Percentiles rank a stretch among this genome's conserved stretches.
Conservation (phyloP, 768 basidiomycete species). For the Mycena leptocephala region DNA sequence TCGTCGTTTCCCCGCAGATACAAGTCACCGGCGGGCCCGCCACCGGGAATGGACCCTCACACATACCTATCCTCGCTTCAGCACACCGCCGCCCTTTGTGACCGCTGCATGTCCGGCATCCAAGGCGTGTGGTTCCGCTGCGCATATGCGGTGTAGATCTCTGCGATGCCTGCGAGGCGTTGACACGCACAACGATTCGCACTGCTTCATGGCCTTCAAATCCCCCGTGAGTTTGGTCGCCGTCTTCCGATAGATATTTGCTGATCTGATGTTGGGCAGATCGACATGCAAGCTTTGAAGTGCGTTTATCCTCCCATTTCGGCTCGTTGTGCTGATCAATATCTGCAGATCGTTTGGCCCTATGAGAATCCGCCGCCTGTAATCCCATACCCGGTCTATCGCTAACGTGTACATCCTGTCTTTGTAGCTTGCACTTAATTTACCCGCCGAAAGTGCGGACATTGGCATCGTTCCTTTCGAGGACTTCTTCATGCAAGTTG, state of each 20-base stretch:
- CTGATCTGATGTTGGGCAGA: slow-evolving; percentile 54
- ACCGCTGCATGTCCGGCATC: slow-evolving; percentile 88
- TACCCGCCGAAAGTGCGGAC: too few species aligned
- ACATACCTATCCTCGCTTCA: slow-evolving; percentile 72
- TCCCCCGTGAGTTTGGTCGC: slow-evolving; percentile 67
- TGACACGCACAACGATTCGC: slow-evolving; percentile 87
- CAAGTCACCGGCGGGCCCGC: slow-evolving; percentile 72
- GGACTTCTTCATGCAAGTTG: too few species aligned
- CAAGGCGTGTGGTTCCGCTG: slow-evolving; percentile 94
- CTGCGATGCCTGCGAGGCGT: slow-evolving; percentile 88
- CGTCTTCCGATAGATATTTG: not conserved
- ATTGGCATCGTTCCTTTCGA: too few species aligned
- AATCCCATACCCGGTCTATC: slow-evolving; percentile 76
- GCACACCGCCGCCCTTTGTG: slow-evolving; percentile 85
- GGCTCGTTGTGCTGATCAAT: slow-evolving; percentile 13
- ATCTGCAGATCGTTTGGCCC: slow-evolving; percentile 66
- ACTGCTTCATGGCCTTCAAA: slow-evolving; percentile 93
- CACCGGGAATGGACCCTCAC: slow-evolving; percentile 59
- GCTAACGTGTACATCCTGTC: slow-evolving; percentile 38
- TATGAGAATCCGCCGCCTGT: slow-evolving; percentile 77
- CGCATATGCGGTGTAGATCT: slow-evolving; percentile 91
- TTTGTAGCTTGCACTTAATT: slow-evolving; percentile 6
- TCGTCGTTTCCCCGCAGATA: slow-evolving; percentile 63
- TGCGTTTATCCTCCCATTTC: slow-evolving; percentile 49
- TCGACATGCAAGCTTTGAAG: slow-evolving; percentile 85